Percentiles rank a stretch among this genome's conserved stretches.
phyloP scores from a whole-genome alignment of 768 basidiomycete species.

The Termitomyces sp. region DNA sequence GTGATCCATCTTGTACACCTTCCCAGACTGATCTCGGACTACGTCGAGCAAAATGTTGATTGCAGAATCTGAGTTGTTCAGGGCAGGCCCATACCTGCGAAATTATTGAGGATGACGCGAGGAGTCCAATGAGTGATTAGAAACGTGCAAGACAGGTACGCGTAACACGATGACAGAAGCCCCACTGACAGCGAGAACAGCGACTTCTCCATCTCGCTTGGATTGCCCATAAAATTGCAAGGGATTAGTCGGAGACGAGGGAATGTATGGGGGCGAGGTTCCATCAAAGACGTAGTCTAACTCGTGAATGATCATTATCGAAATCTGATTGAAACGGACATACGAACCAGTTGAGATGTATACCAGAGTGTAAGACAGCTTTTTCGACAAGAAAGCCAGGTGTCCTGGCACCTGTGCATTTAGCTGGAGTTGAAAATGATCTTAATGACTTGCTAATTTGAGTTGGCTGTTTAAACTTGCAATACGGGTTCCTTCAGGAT shows the following conservation, averaged over 20 bases:
- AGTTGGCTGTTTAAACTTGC: conserved; percentile 28
- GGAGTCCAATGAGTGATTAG: not conserved
- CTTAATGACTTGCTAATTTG: not conserved
- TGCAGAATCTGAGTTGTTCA: conserved; percentile 82
- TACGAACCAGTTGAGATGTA: conserved; percentile 84
- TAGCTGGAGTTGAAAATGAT: conserved; percentile 39
- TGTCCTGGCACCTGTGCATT: conserved; percentile 73
- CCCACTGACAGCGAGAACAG: conserved; percentile 54
- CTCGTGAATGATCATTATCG: not conserved
- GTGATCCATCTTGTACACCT: conserved; percentile 93
- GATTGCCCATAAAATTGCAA: conserved; percentile 84
- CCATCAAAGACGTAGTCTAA: conserved; percentile 96
- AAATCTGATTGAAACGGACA: not conserved
- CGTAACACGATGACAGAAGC: conserved; percentile 68
- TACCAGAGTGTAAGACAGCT: conserved; percentile 63
- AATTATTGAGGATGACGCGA: not conserved
- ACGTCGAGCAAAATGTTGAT: conserved; percentile 87
- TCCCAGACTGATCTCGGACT: conserved; percentile 81
- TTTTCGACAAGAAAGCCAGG: conserved; percentile 61
- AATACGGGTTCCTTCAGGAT: conserved; percentile 61
- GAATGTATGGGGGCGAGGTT: conserved; percentile 83
- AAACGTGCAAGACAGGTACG: conserved; percentile 80
- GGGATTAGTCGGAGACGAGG: conserved; percentile 69
- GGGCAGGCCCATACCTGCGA: conserved; percentile 78
- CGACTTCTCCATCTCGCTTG: conserved; percentile 83